A percentile compares a stretch with the other conserved stretches of the same genome.
These are phyloP conservation scores for Luffa aegyptiaca DNA, from an alignment of 306 rosid species.

Conservation along the genomic window DNA sequence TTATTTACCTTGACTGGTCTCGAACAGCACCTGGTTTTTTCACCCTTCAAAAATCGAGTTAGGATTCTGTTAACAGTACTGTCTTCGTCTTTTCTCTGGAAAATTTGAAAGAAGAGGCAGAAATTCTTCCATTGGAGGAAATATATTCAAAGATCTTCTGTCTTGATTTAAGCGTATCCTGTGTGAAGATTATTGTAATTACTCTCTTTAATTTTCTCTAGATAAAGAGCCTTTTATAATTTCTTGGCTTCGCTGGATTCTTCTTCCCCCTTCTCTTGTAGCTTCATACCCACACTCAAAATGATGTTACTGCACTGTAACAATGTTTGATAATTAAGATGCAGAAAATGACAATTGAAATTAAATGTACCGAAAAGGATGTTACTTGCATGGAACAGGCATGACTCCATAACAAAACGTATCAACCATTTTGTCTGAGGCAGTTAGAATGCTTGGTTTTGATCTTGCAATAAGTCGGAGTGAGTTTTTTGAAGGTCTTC, in stretches of 20 bases:
- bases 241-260: neutral
- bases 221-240: neutral
- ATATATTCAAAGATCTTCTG: neutral
- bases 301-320: neutral
- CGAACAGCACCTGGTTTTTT: neutral
- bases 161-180: neutral
- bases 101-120: neutral
- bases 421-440: neutral
- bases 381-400: neutral
- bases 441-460: neutral
- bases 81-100: neutral
- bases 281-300: neutral
- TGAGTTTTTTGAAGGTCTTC: neutral
- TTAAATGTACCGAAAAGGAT: neutral
- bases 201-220: neutral
- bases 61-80: neutral
- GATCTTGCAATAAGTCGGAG: neutral
- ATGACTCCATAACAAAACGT: neutral
- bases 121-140: neutral
- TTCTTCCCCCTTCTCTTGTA: neutral
- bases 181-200: neutral
- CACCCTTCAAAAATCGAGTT: neutral
- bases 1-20: neutral
- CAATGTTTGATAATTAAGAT: neutral
- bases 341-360: neutral